phyloP scores from a whole-genome alignment of 192 early-diverging fungal species.

The Coemansia sp. region DNA sequence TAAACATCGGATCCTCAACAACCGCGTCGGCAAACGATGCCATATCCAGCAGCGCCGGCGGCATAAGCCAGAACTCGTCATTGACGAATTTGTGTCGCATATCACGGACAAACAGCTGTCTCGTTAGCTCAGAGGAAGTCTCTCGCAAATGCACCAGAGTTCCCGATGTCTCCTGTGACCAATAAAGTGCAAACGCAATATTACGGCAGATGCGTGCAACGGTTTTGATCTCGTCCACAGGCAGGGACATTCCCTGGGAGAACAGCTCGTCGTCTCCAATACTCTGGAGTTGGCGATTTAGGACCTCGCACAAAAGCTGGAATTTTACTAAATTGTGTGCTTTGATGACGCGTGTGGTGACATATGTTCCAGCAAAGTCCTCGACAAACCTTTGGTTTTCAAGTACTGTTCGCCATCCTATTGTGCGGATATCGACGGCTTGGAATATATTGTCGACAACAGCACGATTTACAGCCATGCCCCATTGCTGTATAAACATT shows the following conservation, averaged over 20 bases:
- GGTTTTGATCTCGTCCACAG: constrained; percentile 22
- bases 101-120: constrained; percentile 63
- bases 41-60: constrained; percentile 40
- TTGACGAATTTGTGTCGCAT: constrained; percentile 42
- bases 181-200: constrained; percentile 74
- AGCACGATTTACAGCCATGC: constrained; percentile 30
- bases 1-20: constrained; percentile 48
- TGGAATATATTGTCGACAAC: constrained; percentile 48
- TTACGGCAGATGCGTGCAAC: constrained; percentile 55
- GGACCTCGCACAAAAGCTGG: constrained; percentile 71
- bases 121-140: constrained; percentile 64
- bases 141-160: constrained; percentile 59
- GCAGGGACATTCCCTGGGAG: constrained; percentile 47
- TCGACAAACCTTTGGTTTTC: constrained; percentile 29
- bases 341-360: constrained; percentile 25
- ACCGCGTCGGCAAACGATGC: constrained; percentile 47
- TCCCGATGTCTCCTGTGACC: constrained; percentile 54
- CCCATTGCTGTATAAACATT: constrained; percentile 45
- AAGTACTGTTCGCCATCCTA: constrained; percentile 33
- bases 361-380: constrained; percentile 28
- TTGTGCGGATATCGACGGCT: constrained; percentile 39
- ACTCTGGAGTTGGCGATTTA: constrained; percentile 70
- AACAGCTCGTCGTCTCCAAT: constrained; percentile 89
- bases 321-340: constrained; percentile 35
- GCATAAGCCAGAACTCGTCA: constrained; percentile 49